A percentile compares a stretch with the other conserved stretches of the same genome.
Conservation (phyloP, 1,139 yeast genomes). For the Kurtzmaniella quercitrusa region DNA sequence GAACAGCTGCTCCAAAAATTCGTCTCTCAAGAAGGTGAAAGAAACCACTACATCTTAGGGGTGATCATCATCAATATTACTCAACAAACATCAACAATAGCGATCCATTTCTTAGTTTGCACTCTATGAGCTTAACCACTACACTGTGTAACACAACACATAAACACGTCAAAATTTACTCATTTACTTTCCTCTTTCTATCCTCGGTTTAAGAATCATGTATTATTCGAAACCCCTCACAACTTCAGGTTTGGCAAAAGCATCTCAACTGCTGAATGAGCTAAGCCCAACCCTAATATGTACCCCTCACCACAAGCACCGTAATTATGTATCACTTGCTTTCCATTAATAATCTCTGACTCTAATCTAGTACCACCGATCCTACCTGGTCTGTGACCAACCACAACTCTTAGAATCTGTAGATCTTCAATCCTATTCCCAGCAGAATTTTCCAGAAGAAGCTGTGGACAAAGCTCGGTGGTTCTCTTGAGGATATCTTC, state of each 20-base stretch:
- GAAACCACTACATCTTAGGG: no score
- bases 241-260: not conserved
- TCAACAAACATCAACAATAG: no score
- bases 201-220: no score
- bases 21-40: no score
- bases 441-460: conserved; percentile 31
- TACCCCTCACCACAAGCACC: conserved; percentile 80
- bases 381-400: conserved; percentile 65
- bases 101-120: no score
- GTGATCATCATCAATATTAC: no score
- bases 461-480: conserved; percentile 48
- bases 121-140: no score
- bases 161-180: no score
- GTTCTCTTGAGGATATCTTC: conserved; percentile 58
- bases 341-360: conserved; percentile 27
- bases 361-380: conserved; percentile 64
- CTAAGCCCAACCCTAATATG: conserved; percentile 70
- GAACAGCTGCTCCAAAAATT: no score
- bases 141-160: no score
- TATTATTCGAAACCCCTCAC: no score
- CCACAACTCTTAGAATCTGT: conserved; percentile 50
- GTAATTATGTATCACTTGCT: conserved; percentile 51
- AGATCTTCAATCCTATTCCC: conserved; percentile 16
- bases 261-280: conserved; percentile 13
- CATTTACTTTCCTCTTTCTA: no score